Percentiles rank a stretch among this genome's conserved stretches.
Evolutionary conservation across 129 eudicot genomes (phyloP).

Genomic region (Lactuca sativa): DNA sequence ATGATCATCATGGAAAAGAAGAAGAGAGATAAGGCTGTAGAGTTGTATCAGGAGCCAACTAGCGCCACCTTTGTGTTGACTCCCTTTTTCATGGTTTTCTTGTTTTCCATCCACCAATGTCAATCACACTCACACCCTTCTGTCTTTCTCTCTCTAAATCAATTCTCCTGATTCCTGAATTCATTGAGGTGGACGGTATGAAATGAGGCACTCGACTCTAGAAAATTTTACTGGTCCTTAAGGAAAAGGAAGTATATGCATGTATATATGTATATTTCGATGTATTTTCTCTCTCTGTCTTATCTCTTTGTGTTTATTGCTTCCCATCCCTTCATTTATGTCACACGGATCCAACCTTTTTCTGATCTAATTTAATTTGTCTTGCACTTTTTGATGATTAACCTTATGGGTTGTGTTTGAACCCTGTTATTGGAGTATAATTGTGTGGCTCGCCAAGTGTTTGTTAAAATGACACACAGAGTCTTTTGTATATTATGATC

Average conservation of each 20-base stretch:
- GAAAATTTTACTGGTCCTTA: slow-evolving; percentile 28
- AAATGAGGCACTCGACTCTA: slow-evolving; percentile 35
- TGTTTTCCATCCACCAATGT: slow-evolving; percentile 26
- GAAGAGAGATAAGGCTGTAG: slow-evolving; percentile 21
- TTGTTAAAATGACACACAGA: slow-evolving; percentile 13
- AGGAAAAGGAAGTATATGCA: not conserved
- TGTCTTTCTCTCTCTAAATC: slow-evolving; percentile 25
- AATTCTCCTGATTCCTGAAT: not conserved
- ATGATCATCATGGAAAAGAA: slow-evolving; percentile 35
- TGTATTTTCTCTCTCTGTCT: slow-evolving; percentile 42
- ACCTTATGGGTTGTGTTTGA: slow-evolving; percentile 10
- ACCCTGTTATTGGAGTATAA: slow-evolving; percentile 19
- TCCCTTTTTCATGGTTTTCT: slow-evolving; percentile 24
- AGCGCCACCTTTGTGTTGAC: slow-evolving; percentile 27
- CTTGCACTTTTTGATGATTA: slow-evolving; percentile 34
- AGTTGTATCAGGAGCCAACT: slow-evolving; percentile 35
- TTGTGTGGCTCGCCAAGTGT: slow-evolving; percentile 25
- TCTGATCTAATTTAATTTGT: slow-evolving; percentile 27
- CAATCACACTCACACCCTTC: slow-evolving; percentile 33
- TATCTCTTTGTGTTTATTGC: slow-evolving; percentile 42
- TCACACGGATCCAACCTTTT: slow-evolving; percentile 32
- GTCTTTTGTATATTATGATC: slow-evolving; percentile 1
- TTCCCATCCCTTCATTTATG: slow-evolving; percentile 38
- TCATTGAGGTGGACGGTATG: slow-evolving; percentile 29
- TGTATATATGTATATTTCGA: not conserved